These are phyloP conservation scores for Gaertneriomyces semiglobifer DNA, from an alignment of 192 early-diverging fungal genomes.

Conservation along the genomic window DNA sequence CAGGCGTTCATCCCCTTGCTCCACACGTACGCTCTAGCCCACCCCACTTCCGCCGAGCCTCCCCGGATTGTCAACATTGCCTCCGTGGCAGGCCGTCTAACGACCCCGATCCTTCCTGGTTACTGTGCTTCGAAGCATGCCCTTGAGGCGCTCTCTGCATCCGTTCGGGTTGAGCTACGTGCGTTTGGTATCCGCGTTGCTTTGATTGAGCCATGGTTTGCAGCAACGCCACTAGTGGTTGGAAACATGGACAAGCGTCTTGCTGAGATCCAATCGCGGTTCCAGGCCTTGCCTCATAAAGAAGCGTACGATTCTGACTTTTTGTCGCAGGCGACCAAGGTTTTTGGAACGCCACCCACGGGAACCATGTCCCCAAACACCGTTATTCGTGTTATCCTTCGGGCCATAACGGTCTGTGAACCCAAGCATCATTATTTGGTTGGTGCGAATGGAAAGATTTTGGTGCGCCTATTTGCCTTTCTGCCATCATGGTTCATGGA, in stretches of 20 bases:
- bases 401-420: not conserved
- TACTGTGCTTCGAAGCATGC: constrained; percentile 51
- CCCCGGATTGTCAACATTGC: constrained; percentile 39
- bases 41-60: constrained; percentile 10
- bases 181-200: constrained; percentile 46
- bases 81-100: constrained; percentile 28
- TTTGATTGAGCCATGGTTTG: constrained; percentile 35
- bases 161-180: constrained; percentile 44
- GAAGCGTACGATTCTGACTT: constrained; percentile 7
- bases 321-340: not conserved
- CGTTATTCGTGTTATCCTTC: constrained; percentile 4
- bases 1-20: constrained; percentile 39
- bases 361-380: constrained; percentile 2
- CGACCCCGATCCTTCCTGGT: constrained; percentile 15
- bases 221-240: constrained; percentile 16
- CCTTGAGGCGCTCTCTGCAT: constrained; percentile 40
- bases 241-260: constrained; percentile 3
- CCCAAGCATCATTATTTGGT: too few relatives aligned
- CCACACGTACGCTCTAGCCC: constrained; percentile 8
- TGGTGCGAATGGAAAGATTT: too few relatives aligned
- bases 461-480: too few relatives aligned
- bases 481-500: too few relatives aligned
- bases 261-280: constrained; percentile 2
- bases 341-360: not conserved
- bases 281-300: not conserved